phyloP scores from a whole-genome alignment of 352 stramenopile genomes.

The Halophytophthora batemanensis region DNA sequence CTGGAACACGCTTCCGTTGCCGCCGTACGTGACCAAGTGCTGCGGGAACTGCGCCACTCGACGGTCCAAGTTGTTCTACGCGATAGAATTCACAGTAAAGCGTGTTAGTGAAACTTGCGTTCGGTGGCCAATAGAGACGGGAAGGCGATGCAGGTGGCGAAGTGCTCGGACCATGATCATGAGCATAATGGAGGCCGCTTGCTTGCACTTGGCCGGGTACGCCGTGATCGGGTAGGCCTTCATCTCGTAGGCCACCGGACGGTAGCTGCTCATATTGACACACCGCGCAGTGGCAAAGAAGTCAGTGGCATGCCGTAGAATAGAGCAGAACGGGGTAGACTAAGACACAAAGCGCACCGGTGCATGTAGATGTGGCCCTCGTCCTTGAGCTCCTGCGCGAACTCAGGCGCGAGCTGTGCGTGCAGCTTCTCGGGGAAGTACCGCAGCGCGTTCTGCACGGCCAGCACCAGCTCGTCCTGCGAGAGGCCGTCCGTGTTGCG shows the following conservation, averaged over 20 bases:
- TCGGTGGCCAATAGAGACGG: too few relatives aligned
- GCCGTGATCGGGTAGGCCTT: conserved; percentile 79
- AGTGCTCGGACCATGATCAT: conserved; percentile 75
- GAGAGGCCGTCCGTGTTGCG: conserved; percentile 51
- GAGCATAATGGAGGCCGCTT: conserved; percentile 82
- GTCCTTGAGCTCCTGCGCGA: conserved; percentile 84
- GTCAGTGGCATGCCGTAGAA: too few relatives aligned
- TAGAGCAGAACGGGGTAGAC: too few relatives aligned
- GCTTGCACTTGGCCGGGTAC: conserved; percentile 72
- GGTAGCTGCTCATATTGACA: conserved; percentile 33
- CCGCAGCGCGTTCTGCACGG: conserved; percentile 83
- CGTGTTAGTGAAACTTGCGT: too few relatives aligned
- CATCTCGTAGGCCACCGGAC: conserved; percentile 85
- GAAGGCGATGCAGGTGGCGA: neutral
- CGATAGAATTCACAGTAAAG: too few relatives aligned
- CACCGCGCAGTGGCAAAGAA: neutral
- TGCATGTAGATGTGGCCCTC: conserved; percentile 92
- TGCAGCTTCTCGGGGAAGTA: conserved; percentile 84
- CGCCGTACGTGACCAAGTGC: conserved; percentile 87
- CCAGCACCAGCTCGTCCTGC: conserved; percentile 63
- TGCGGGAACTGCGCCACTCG: conserved; percentile 86
- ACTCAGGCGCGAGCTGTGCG: conserved; percentile 68
- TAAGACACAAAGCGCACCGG: conserved; percentile 18
- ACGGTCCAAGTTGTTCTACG: conserved; percentile 80
- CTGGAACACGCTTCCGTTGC: conserved; percentile 87